Evolutionary conservation across 352 stramenopile species (phyloP).

Genomic region (Globisporangium cylindrosporum): DNA sequence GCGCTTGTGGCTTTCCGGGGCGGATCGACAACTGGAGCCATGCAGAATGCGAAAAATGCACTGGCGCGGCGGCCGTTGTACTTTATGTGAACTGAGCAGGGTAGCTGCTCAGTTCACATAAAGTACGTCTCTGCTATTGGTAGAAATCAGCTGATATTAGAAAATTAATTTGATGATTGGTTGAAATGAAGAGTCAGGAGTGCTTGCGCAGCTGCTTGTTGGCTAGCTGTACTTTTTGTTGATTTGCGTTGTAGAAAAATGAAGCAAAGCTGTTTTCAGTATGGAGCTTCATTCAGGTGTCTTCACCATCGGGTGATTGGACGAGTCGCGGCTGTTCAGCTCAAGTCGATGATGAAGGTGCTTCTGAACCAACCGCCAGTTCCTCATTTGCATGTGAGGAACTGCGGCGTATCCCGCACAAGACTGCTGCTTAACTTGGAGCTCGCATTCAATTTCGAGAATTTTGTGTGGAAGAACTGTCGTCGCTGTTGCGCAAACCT

Average conservation of each 20-base stretch:
- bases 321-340: background rate
- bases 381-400: too few species aligned
- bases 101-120: too few species aligned
- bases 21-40: conserved; percentile 2
- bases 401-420: too few species aligned
- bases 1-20: background rate
- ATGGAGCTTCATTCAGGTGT: background rate
- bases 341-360: background rate
- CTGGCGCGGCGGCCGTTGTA: background rate
- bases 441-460: too few species aligned
- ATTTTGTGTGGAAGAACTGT: background rate
- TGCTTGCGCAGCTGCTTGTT: background rate
- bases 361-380: too few species aligned
- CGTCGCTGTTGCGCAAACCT: background rate
- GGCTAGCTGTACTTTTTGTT: background rate
- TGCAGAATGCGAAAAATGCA: background rate
- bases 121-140: background rate
- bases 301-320: background rate
- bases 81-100: background rate
- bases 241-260: background rate
- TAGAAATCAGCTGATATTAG: background rate
- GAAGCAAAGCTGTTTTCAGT: background rate
- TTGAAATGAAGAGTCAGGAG: background rate
- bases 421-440: too few species aligned
- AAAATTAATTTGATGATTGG: background rate